Base-by-base conservation (phyloP, 2,329 filamentous ascomycete species). In the Pleurostoma richardsiae region DNA sequence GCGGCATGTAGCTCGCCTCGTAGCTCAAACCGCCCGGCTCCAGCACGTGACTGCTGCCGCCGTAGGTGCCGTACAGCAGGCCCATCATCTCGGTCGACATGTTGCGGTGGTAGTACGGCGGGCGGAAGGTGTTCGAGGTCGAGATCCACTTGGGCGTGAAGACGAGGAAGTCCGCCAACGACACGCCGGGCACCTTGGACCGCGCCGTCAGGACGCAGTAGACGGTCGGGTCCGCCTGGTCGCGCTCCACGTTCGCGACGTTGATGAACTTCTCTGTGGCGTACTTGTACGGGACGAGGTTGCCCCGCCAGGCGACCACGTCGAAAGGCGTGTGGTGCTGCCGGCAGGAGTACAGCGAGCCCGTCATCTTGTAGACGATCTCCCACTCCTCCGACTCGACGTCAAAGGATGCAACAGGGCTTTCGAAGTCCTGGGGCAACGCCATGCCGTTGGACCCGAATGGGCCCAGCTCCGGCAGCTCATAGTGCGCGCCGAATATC, bases 251-350 rank as follows among this genome's bases (percentile, higher is more conserved):
- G 47, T 69, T 70, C 44, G 80, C 79, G 66, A 76, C 62, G 67
- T 73, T 70, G 73, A 82, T 57, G 72, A 80, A 59, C 47, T 73
- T 74, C n/a, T 70, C 71, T 4, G 74, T 59, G 46, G 74, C 72
- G 56, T 77, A 77, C 57, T 76, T 75, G 49, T 49, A 52, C 2
- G 55, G 52, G 47, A 79, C 79, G 58, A 83, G 83, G 42, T 76
- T 76, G 30, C 82, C 82, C 53, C 85, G 80, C 81, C 82, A 85
- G 4, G 80, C 81, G 1, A 83, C 81, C 3, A 85, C 80, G 51
- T 86, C 80, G 51, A 85, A 85, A 0, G 81, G 80, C 3, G 76
- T 82, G 58, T 85, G 80, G 30, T 69, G 70, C 56, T 85, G 82
- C 39, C 71, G 75, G 42, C 77, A 79, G 11, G 68, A 67, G 58